Evolutionary conservation across 108 stramenopile species (phyloP), one percentile per base, ranked within the genome.

Genomic region (Asterionellopsis glacialis): DNA sequence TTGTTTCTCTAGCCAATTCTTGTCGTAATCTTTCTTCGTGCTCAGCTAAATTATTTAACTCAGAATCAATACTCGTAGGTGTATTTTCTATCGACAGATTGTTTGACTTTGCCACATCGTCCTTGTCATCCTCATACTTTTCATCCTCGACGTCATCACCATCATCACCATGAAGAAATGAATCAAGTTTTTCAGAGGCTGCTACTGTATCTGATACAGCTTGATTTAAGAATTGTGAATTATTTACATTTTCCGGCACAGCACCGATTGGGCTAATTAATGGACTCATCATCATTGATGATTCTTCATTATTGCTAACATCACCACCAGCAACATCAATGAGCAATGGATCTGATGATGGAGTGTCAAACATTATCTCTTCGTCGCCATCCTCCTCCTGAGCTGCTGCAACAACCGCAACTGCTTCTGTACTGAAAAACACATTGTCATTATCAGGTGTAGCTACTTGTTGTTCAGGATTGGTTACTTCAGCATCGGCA

Each of bases 121-220:
- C 52, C 14, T 64, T 62, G 44, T 21, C 14, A 45, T 54, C 40
- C 25, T 45, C 60, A 18, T 56, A 52, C 38, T 55, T 65, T 5
- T 50, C 53, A 42, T 70, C 68, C 11, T 72, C 70, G 4, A 65
- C 69, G 22, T 62, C 68, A 25, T 56, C 61, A 33, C 68, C 67
- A 27, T 67, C 61, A 14, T 69, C 71, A 33, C 68, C 72, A 54
- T 70, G 65, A 57, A 70, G 70, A 68, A 75, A 70, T 41, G 61
- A 69, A 62, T 75, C 65, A 5, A 75, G 47, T 16, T 64, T 68
- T 43, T 69, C 33, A 2, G 33, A 33, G 2, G 33, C 33, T 33
- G 33, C 33, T 33, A 33, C 33, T 5, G 33, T 33, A 33, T 33
- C 33, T 33, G 33, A 33, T 33, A 33, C 33, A 33, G 33, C 33